Evolutionary conservation across 495 filamentous ascomycete genomes (phyloP).

Genomic region (Hypoxylon perforatum): DNA sequence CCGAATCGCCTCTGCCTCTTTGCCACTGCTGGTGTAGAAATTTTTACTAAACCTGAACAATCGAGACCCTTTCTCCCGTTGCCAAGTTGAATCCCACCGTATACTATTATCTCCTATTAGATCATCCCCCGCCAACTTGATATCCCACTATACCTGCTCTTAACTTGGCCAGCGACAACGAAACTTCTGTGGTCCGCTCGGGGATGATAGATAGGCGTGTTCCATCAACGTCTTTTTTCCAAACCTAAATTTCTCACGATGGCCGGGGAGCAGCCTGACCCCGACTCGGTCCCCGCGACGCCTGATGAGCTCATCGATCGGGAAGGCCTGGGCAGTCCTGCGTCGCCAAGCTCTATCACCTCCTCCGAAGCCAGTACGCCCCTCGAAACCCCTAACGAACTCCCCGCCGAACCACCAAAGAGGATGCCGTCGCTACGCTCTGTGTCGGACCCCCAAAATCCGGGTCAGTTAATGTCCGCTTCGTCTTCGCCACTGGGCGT

Average conservation of each 20-base stretch:
- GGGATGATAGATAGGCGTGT: conserved; percentile 36
- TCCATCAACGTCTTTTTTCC: conserved; percentile 12
- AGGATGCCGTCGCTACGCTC: conserved; percentile 66
- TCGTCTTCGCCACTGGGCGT: conserved; percentile 85
- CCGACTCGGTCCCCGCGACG: conserved; percentile 49
- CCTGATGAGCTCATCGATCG: conserved; percentile 53
- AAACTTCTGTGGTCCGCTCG: conserved; percentile 11
- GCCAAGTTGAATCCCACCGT: conserved; percentile 11
- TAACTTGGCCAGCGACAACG: conserved; percentile 5
- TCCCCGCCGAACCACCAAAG: conserved; percentile 48
- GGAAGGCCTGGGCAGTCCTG: conserved; percentile 45
- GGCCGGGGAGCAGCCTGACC: conserved; percentile 40
- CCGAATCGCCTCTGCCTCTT: conserved; percentile 37
- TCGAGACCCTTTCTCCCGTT: conserved; percentile 10
- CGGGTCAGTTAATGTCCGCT: conserved; percentile 67
- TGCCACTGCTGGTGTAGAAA: conserved; percentile 33
- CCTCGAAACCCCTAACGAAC: conserved; percentile 53
- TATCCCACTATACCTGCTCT: conserved; percentile 1
- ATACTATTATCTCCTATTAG: conserved; percentile 15
- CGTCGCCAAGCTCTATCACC: conserved; percentile 54
- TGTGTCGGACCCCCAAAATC: conserved; percentile 63
- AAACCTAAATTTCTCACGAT: conserved; percentile 39
- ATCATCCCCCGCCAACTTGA: conserved; percentile 10
- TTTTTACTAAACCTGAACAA: conserved; percentile 13
- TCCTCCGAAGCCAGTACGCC: conserved; percentile 61